Base-by-base conservation (phyloP, 2,329 filamentous ascomycete genomes). In the Fusarium pseudonygamai region DNA sequence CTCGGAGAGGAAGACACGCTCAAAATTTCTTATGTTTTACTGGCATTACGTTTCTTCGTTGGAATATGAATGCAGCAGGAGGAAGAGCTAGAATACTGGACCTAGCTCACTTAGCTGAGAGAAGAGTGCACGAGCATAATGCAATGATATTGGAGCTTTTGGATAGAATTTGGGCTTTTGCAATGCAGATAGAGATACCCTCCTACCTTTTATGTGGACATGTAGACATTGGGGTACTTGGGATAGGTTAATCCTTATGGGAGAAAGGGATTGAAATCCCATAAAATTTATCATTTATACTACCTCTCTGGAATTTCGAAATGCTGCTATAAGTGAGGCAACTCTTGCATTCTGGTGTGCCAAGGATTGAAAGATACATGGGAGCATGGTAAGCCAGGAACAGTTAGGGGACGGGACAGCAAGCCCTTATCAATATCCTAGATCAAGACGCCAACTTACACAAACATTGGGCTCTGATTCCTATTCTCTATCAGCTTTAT, bases 111-210 rank as follows among this genome's bases (percentile, higher is more conserved):
- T 67, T 64, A 30, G 42, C 36, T 71, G 50, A 42, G 34, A 49
- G 61, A 55, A 72, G 49, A 69, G 49, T 64, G 49, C 57, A 74
- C 43, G 43, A 69, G 47, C 57, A 66, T 40, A 57, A 58, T 63
- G 62, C 63, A 56, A 75, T 64, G 71, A 65, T 46, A 60, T 55
- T 53, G 50, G 60, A 61, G 58, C 52, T 24, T 68, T 30, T 47
- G 39, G 47, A 63, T 74, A 75, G 67, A 74, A 50, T 59, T 69
- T 53, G 59, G 52, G 60, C 39, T 68, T 69, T 52, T 46, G 55
- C 42, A 59, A 62, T 34, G 69, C 47, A 39, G 60, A 72, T 52
- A 64, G 55, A 74, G 64, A 75, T 74, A 75, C 73, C 73, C 68
- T 61, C 46, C 58, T 72, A 67, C 63, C 64, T 67, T 67, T 67